Evolutionary conservation across 306 rosid genomes (phyloP).

Genomic region (Gillenia trifoliata): DNA sequence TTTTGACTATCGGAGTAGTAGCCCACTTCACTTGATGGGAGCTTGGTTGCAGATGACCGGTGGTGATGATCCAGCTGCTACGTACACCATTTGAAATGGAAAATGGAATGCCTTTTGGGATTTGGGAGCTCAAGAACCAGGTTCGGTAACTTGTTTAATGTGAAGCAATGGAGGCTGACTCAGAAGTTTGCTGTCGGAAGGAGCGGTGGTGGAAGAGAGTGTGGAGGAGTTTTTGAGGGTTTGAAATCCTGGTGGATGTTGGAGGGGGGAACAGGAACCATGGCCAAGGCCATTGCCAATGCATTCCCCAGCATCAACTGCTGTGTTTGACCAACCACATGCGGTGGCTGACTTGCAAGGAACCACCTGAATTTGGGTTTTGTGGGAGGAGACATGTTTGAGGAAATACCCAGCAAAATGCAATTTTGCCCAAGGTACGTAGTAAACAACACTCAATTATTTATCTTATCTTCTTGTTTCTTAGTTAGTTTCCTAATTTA

Average conservation of each 20-base stretch:
- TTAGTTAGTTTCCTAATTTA: too few species aligned
- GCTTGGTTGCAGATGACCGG: conserved; percentile 23
- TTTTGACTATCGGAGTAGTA: not conserved
- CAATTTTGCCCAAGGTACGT: conserved; percentile 25
- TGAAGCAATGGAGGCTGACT: conserved; percentile 30
- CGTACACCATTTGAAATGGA: conserved; percentile 8
- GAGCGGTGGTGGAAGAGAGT: conserved; percentile 13
- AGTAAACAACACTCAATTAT: not conserved
- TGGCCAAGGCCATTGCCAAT: conserved; percentile 32
- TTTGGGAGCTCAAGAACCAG: not conserved
- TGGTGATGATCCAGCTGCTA: not conserved
- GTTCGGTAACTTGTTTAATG: conserved; percentile 9
- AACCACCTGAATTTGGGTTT: conserved; percentile 3
- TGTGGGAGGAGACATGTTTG: conserved; percentile 27
- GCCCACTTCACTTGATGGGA: conserved; percentile 8
- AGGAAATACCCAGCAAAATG: conserved; percentile 25
- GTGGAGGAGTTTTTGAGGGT: conserved; percentile 25
- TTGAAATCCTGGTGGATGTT: conserved; percentile 39
- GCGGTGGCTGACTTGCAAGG: conserved; percentile 17
- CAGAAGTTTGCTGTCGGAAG: not conserved
- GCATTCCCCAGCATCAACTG: conserved; percentile 31
- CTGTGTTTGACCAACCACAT: conserved; percentile 37
- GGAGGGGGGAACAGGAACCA: conserved; percentile 31
- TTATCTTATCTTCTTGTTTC: too few species aligned
- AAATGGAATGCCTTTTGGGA: conserved; percentile 28